A percentile compares a stretch with the other conserved stretches of the same genome.
These are phyloP conservation scores for Globisporangium uncinulatum DNA, from an alignment of 352 stramenopile species.

Conservation along the genomic window DNA sequence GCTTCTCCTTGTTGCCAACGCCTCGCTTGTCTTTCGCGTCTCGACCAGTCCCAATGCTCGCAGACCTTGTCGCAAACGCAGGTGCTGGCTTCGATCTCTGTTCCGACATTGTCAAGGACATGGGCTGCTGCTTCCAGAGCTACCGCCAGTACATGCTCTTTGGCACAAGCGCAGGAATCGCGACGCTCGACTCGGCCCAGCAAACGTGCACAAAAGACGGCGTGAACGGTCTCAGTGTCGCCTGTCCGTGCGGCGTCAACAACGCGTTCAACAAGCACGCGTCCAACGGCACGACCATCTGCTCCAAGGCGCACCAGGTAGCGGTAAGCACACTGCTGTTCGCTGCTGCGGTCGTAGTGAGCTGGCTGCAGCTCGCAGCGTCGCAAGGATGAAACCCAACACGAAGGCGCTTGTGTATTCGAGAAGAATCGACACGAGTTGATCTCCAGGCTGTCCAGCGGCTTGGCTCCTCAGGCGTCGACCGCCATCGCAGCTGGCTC, in stretches of 20 bases:
- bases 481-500: constrained; percentile 26
- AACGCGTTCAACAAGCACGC: constrained; percentile 56
- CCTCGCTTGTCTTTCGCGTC: background rate
- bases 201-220: constrained; percentile 39
- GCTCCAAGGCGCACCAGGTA: constrained; percentile 26
- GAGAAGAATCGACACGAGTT: background rate
- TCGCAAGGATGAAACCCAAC: background rate
- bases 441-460: background rate
- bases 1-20: background rate
- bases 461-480: constrained; percentile 29
- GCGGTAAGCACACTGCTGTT: background rate
- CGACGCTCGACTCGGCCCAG: constrained; percentile 40
- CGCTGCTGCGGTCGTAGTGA: background rate
- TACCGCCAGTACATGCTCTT: constrained; percentile 72
- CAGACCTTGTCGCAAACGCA: constrained; percentile 37
- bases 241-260: constrained; percentile 39
- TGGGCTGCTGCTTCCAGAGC: constrained; percentile 82
- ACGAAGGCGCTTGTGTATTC: background rate
- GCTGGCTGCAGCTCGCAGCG: background rate
- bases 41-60: constrained; percentile 47
- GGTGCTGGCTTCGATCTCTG: constrained; percentile 56
- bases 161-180: constrained; percentile 44
- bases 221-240: constrained; percentile 28
- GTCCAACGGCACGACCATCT: constrained; percentile 50
- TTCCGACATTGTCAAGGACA: constrained; percentile 56